Evolutionary conservation across 2,329 filamentous ascomycete species (phyloP).

Genomic region (Endothia cerciana): DNA sequence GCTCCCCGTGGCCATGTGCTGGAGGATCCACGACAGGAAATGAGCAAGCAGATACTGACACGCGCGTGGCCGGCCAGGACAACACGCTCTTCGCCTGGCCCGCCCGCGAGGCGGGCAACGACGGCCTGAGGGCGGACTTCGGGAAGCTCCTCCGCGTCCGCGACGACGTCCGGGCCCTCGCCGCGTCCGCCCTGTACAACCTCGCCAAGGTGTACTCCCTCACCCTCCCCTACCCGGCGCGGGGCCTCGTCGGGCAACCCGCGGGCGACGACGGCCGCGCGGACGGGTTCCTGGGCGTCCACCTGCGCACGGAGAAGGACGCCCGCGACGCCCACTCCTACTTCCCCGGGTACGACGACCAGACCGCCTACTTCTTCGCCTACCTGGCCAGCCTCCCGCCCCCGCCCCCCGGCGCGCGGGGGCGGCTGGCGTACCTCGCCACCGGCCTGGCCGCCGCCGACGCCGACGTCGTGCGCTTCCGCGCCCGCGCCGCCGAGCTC

Average conservation of each 20-base stretch:
- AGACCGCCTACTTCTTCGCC: conserved; percentile 39
- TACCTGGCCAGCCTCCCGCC: conserved; percentile 30
- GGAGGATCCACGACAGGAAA: too few species aligned
- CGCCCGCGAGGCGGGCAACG: conserved; percentile 34
- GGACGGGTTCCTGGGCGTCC: conserved; percentile 39
- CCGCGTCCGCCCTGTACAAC: conserved; percentile 41
- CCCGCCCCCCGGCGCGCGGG: not conserved
- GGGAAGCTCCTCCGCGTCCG: conserved; percentile 45
- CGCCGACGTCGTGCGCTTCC: conserved; percentile 42
- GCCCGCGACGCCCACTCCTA: conserved; percentile 23
- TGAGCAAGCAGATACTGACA: not conserved
- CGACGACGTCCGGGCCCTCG: conserved; percentile 40
- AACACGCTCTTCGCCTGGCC: conserved; percentile 39
- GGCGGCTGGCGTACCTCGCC: conserved; percentile 47
- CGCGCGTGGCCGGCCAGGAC: not conserved
- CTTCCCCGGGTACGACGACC: conserved; percentile 39
- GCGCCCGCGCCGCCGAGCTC: conserved; percentile 40
- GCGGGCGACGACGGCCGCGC: conserved; percentile 33
- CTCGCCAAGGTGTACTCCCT: conserved; percentile 35
- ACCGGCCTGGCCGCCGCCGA: conserved; percentile 41
- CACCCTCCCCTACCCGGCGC: conserved; percentile 31
- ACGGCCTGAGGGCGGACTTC: conserved; percentile 39
- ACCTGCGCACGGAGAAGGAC: conserved; percentile 43
- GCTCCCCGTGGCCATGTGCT: too few species aligned
- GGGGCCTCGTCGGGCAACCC: not conserved